Evolutionary conservation across 164 flowering plant genomes (phyloP).

Genomic region (Euptelea pleiosperma): DNA sequence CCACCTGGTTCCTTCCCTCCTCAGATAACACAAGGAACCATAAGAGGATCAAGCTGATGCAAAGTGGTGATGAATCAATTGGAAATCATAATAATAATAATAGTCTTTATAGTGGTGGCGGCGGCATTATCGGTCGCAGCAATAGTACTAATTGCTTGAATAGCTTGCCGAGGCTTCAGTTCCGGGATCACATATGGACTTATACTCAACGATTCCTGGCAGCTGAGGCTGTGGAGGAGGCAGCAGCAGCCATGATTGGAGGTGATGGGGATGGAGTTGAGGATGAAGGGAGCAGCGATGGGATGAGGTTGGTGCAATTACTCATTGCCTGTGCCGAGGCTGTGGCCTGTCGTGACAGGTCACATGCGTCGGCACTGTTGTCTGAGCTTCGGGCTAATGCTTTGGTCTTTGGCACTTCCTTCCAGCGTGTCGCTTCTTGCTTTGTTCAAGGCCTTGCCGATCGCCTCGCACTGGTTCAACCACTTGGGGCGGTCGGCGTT

Average conservation of each 20-base stretch:
- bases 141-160: slow-evolving; percentile 20
- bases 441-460: slow-evolving; percentile 58
- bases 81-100: slow-evolving; percentile 13
- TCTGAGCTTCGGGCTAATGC: slow-evolving; percentile 52
- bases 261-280: slow-evolving; percentile 13
- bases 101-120: slow-evolving; percentile 6
- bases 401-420: slow-evolving; percentile 57
- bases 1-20: slow-evolving; percentile 9
- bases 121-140: slow-evolving; percentile 9
- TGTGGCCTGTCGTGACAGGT: slow-evolving; percentile 61
- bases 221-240: slow-evolving; percentile 52
- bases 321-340: slow-evolving; percentile 63
- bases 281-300: slow-evolving; percentile 32
- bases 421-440: slow-evolving; percentile 67
- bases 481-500: slow-evolving; percentile 46
- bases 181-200: slow-evolving; percentile 51
- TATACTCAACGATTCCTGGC: slow-evolving; percentile 40
- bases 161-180: slow-evolving; percentile 31
- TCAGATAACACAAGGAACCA: slow-evolving; percentile 10
- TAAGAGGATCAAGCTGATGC: slow-evolving; percentile 18
- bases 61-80: slow-evolving; percentile 23
- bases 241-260: slow-evolving; percentile 21
- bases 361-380: slow-evolving; percentile 45
- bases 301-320: slow-evolving; percentile 49
- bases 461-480: slow-evolving; percentile 44